Conservation (phyloP, 2,329 filamentous ascomycete species). For the Lasiodiplodia sp. region DNA sequence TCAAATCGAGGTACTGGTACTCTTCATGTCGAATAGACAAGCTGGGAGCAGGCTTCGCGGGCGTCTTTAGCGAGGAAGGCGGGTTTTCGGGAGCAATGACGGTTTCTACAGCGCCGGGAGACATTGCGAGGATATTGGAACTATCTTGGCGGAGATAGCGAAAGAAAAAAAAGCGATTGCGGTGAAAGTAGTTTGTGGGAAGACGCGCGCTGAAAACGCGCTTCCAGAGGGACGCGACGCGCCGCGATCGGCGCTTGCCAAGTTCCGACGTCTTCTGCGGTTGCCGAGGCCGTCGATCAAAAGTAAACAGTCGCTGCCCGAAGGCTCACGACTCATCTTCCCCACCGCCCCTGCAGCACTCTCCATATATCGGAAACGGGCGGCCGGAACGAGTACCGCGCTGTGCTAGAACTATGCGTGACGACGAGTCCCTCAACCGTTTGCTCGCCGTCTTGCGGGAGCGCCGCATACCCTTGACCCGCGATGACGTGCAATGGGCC, state of each 20-base stretch:
- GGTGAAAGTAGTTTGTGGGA: background rate
- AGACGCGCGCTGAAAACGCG: conserved; percentile 11
- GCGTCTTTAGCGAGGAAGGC: conserved; percentile 30
- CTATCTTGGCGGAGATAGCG: background rate
- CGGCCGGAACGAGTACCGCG: background rate
- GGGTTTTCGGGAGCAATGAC: conserved; percentile 34
- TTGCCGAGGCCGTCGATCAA: conserved; percentile 24
- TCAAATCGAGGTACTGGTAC: conserved; percentile 89
- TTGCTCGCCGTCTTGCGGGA: conserved; percentile 55
- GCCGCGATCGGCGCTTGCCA: conserved; percentile 12
- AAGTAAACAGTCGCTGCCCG: conserved; percentile 12
- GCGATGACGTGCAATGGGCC: conserved; percentile 56
- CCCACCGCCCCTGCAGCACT: conserved; percentile 17
- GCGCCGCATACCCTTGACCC: conserved; percentile 51
- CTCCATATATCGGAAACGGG: conserved; percentile 20
- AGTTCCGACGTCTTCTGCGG: conserved; percentile 5
- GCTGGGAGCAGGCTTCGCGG: conserved; percentile 5
- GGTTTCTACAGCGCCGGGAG: conserved; percentile 19
- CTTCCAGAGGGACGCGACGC: conserved; percentile 20
- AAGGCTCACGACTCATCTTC: conserved; percentile 12
- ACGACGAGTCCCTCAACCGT: conserved; percentile 46
- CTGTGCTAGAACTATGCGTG: background rate
- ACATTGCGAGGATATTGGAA: background rate
- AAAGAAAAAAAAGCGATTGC: background rate
- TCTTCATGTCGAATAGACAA: conserved; percentile 72